Conservation (phyloP, 108 stramenopile genomes). For the Cyclotella cryptica region DNA sequence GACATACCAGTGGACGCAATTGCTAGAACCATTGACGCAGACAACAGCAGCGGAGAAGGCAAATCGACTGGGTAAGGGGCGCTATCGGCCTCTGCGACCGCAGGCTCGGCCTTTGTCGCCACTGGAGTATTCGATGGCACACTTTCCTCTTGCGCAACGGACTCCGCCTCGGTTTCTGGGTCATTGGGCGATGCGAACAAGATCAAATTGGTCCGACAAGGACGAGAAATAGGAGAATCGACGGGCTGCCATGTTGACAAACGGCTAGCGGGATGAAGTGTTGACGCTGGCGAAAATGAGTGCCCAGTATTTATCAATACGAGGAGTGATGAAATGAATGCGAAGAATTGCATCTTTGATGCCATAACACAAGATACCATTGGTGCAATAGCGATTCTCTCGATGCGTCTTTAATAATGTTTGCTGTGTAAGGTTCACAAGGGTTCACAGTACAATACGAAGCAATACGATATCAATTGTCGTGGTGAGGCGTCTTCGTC, state of each 20-base stretch:
- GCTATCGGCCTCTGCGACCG: background rate
- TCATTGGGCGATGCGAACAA: background rate
- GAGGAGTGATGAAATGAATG: background rate
- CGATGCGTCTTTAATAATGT: no score
- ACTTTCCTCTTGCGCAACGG: background rate
- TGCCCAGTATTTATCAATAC: background rate
- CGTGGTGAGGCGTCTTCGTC: no score
- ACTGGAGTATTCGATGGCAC: background rate
- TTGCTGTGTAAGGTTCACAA: no score
- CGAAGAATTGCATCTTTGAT: slow-evolving; percentile 3
- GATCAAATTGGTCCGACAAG: background rate
- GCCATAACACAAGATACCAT: background rate
- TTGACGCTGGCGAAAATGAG: slow-evolving; percentile 7
- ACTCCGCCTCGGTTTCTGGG: background rate
- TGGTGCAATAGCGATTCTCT: no score
- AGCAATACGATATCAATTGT: no score
- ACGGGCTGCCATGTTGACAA: background rate
- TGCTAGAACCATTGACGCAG: slow-evolving; percentile 79
- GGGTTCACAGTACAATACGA: no score
- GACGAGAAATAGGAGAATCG: background rate
- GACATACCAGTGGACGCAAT: slow-evolving; percentile 72
- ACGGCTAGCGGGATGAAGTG: background rate
- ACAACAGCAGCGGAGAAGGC: slow-evolving; percentile 78
- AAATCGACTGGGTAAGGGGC: slow-evolving; percentile 70
- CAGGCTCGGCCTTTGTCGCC: background rate